Percentiles rank a stretch among this genome's conserved stretches.
phyloP scores from a whole-genome alignment of 2,329 filamentous ascomycete genomes.

The Monilinia fructigena region DNA sequence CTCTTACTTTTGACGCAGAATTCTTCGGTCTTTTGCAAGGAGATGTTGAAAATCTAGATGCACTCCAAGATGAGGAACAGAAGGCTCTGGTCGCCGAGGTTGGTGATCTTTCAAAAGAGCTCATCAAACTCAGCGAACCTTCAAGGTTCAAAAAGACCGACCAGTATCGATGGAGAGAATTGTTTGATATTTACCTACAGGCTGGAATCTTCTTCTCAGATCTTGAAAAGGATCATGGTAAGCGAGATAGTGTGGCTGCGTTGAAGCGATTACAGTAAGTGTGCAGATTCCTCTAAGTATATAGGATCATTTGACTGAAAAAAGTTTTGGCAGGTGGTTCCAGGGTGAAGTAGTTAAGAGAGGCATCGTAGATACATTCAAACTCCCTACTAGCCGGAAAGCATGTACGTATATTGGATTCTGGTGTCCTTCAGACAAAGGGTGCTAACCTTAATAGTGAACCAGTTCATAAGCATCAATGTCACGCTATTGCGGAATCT shows the following conservation, averaged over 20 bases:
- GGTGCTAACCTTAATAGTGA: conserved; percentile 11
- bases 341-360: conserved; percentile 63
- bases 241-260: conserved; percentile 64
- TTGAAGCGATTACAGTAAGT: conserved; percentile 54
- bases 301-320: neutral
- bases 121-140: conserved; percentile 63
- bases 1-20: conserved; percentile 71
- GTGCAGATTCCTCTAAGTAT: neutral
- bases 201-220: conserved; percentile 81
- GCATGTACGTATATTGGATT: conserved; percentile 43
- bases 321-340: conserved; percentile 51
- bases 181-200: conserved; percentile 80
- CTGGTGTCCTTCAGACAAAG: conserved; percentile 56
- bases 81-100: conserved; percentile 63
- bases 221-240: conserved; percentile 67
- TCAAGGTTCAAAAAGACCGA: conserved; percentile 60
- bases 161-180: conserved; percentile 72
- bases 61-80: conserved; percentile 62
- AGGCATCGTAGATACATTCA: conserved; percentile 61
- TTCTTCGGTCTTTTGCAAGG: conserved; percentile 76
- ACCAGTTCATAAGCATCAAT: conserved; percentile 70
- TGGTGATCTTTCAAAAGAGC: conserved; percentile 59
- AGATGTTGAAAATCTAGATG: conserved; percentile 63
- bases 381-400: conserved; percentile 60
- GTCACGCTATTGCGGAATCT: conserved; percentile 73